Evolutionary conservation across 805 yeast genomes (phyloP), one percentile per base, ranked within the genome.

Genomic region (Dipodascus albidus): DNA sequence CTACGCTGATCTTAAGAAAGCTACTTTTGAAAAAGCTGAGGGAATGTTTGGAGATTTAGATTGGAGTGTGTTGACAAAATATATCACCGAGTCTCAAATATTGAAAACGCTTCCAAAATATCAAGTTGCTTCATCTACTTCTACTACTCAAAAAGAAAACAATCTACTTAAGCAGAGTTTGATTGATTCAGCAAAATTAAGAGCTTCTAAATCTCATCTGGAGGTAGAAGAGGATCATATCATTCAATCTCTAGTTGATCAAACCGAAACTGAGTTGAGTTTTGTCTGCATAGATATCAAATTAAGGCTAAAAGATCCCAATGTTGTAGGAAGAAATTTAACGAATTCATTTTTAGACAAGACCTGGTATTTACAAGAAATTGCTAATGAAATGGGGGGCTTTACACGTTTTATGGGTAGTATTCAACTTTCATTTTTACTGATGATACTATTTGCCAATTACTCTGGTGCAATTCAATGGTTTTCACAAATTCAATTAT

Each of bases 401-500:
- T 58, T 47, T 19, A 62, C 60, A 0, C 49, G 61, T 1, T 57
- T 79, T 2, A 55, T 81, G 3, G 79, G 80, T 1, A 88, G 85
- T 59, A 60, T 81, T 3, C 80, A 81, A 58, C 61, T 82, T 20
- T 62, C 76, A 1, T 84, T 73, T 55, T 51, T 81, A 1, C 68
- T 76, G 53, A 70, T 75, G 47, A 60, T 80, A 1, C 59, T 80
- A 0, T 69, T 83, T 57, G 86, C 83, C 15, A 85, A 83, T 63
- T 76, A 77, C 60, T 78, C 85, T 19, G 79, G 83, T 14, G 74
- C 79, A 19, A 67, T 77, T 20, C 89, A 83, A 58, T 85, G 90
- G 90, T 71, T 77, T 52, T 71, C 69, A 19, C 57, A 83, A 35
- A 58, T 79, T 11, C 74, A 72, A 49, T 61, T 83, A 9, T 23